Conservation (phyloP, 352 stramenopile species). For the Phytophthora citrophthora region DNA sequence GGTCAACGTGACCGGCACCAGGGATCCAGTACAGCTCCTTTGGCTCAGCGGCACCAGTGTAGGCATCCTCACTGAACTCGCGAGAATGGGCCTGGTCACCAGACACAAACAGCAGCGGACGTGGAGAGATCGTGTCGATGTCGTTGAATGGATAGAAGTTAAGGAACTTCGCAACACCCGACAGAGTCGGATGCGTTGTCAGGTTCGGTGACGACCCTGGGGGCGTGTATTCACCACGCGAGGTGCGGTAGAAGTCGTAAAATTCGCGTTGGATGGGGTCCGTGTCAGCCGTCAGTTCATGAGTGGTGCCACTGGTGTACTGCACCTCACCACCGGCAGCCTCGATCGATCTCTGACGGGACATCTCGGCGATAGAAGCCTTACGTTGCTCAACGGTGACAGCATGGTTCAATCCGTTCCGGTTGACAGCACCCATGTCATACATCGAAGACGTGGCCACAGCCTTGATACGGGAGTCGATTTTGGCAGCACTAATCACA, state of each 20-base stretch:
- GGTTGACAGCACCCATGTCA: conserved; percentile 20
- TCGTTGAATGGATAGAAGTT: conserved; percentile 34
- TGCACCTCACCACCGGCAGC: conserved; percentile 8
- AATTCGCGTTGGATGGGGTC: conserved; percentile 18
- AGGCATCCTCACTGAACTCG: conserved; percentile 30
- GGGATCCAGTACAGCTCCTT: conserved; percentile 25
- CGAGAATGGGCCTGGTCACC: conserved; percentile 19
- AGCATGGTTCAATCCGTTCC: conserved; percentile 9
- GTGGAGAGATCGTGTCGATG: conserved; percentile 24
- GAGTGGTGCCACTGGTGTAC: conserved; percentile 3
- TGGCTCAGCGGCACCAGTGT: conserved; percentile 10
- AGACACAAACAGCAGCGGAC: conserved; percentile 18
- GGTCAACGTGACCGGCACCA: conserved; percentile 13
- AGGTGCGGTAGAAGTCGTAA: conserved; percentile 23
- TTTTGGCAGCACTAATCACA: conserved; percentile 22
- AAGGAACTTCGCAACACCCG: conserved; percentile 12
- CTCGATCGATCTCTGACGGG: conserved; percentile 11
- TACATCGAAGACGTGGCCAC: conserved; percentile 25
- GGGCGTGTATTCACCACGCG: conserved; percentile 22
- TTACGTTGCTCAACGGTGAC: conserved; percentile 22
- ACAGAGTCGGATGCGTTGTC: conserved; percentile 14
- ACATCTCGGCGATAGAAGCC: neutral
- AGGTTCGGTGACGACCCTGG: conserved; percentile 11
- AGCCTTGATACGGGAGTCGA: conserved; percentile 29
- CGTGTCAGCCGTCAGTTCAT: conserved; percentile 19